Evolutionary conservation across 345 rosid genomes (phyloP).

Genomic region (Gossypium arboreum): DNA sequence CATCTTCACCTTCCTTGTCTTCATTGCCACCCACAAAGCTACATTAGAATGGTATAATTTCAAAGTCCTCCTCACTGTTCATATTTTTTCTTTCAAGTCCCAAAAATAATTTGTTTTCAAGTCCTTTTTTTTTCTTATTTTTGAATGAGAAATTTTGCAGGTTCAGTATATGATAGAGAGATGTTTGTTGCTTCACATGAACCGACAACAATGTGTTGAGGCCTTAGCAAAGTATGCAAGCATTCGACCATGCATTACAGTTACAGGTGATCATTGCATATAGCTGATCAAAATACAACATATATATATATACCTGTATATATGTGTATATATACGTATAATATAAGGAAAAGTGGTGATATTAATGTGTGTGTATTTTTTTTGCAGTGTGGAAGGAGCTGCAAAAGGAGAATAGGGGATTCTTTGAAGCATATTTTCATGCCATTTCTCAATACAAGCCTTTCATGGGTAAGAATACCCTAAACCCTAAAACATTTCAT

Average conservation of each 20-base stretch:
- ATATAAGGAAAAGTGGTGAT: no score
- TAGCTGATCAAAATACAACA: background rate
- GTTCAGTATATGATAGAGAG: conserved; percentile 85
- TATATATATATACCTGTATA: background rate
- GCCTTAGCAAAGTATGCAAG: conserved; percentile 59
- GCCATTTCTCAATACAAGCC: conserved; percentile 32
- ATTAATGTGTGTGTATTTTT: background rate
- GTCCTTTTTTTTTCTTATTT: background rate
- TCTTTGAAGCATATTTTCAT: conserved; percentile 52
- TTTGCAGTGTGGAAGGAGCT: conserved; percentile 76
- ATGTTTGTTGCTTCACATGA: conserved; percentile 71
- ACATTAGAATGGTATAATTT: conserved; percentile 53
- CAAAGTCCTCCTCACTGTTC: no score
- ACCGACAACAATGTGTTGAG: conserved; percentile 64
- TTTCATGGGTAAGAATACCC: conserved; percentile 27
- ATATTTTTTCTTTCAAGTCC: no score
- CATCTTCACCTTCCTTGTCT: conserved; percentile 47
- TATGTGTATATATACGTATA: background rate
- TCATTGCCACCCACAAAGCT: conserved; percentile 68
- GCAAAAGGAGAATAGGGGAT: conserved; percentile 61
- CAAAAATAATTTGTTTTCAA: no score
- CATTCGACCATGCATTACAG: conserved; percentile 60
- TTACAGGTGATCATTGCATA: conserved; percentile 39
- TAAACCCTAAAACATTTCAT: background rate
- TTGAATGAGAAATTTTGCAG: conserved; percentile 31